Evolutionary conservation across 164 flowering plant species (phyloP), one percentile per base, ranked within the genome.

Genomic region (Magnolia officinalis): DNA sequence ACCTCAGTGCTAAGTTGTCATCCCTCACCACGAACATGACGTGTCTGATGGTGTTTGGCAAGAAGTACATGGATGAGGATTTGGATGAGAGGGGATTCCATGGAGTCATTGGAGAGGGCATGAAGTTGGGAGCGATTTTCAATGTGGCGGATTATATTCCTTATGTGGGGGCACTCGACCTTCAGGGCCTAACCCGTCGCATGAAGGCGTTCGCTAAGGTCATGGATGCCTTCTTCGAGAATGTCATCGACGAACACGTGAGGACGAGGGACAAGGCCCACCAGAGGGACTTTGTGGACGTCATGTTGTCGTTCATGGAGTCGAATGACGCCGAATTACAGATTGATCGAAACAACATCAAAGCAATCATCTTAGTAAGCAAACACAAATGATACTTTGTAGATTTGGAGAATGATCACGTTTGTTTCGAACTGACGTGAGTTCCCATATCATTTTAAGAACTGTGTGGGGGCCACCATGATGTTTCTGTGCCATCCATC

Each of bases 1-100:
- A 83, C 71, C 66, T 85, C 26, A 82, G 78, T 45, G 67, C 76
- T 2, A 79, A 66, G 75, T 65, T 81, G 2, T 51, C 82, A 4
- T 51, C 82, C 31, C 67, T 83, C 6, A 80, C 59, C 31, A 74
- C 80, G 1, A 72, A 79, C 37, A 79, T 82, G 80, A 77, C 80
- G 21, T 87, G 83, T 24, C 7, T 21, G 66, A 86, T 87, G 89
- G 81, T 86, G n/a, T 75, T 88, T 67, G 91, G 91, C 26, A 87
- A 81, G 82, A 88, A 88, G 74, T 84, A 78, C 70, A 69, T 31
- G 49, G 84, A 84, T 49, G 50, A 79, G 70, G 86, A 87, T 0
- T 68, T 84, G 18, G 84, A 83, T 55, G 81, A 83, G 79, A 84
- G 74, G 19, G 88, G 90, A 3, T 89, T 87, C 72, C 82, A 80